Percentiles rank a stretch among this genome's conserved stretches.
Conservation (phyloP, 2,329 filamentous ascomycete species). For the Lachnellula arida region DNA sequence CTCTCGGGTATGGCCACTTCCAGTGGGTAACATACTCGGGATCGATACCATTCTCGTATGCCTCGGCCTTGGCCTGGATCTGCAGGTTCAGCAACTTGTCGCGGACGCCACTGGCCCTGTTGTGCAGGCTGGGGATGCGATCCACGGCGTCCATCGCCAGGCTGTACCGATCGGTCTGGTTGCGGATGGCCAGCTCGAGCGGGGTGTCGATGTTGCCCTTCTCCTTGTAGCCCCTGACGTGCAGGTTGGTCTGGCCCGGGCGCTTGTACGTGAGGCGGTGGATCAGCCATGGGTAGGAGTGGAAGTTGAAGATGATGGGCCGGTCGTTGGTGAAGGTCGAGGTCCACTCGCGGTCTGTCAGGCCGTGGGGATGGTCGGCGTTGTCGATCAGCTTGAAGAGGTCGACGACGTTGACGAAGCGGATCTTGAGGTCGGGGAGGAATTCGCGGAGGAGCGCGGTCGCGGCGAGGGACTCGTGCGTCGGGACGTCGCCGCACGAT, state of each 20-base stretch:
- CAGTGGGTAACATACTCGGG: constrained; percentile 37
- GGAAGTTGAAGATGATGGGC: constrained; percentile 79
- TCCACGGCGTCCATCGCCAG: constrained; percentile 75
- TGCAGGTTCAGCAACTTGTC: constrained; percentile 62
- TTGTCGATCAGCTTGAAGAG: constrained; percentile 74
- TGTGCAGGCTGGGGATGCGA: constrained; percentile 56
- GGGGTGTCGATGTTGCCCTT: constrained; percentile 84
- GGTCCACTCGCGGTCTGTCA: constrained; percentile 60
- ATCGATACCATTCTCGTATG: constrained; percentile 68
- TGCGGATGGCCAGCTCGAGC: constrained; percentile 71
- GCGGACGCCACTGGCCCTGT: constrained; percentile 56
- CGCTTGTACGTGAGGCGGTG: constrained; percentile 74
- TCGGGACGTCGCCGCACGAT: constrained; percentile 69
- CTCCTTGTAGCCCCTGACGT: constrained; percentile 75
- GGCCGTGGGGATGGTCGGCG: constrained; percentile 67
- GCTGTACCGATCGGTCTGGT: constrained; percentile 72
- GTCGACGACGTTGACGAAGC: constrained; percentile 76
- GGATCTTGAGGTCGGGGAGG: constrained; percentile 68
- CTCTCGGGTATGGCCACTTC: constrained; percentile 27
- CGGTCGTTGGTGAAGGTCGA: constrained; percentile 67
- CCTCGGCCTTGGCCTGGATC: constrained; percentile 58
- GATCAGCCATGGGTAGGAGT: constrained; percentile 76
- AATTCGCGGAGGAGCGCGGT: constrained; percentile 68
- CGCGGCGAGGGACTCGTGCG: constrained; percentile 69
- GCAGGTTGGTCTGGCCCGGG: constrained; percentile 60